phyloP scores from a whole-genome alignment of 257 asterid species.

The Gentiana dahurica region DNA sequence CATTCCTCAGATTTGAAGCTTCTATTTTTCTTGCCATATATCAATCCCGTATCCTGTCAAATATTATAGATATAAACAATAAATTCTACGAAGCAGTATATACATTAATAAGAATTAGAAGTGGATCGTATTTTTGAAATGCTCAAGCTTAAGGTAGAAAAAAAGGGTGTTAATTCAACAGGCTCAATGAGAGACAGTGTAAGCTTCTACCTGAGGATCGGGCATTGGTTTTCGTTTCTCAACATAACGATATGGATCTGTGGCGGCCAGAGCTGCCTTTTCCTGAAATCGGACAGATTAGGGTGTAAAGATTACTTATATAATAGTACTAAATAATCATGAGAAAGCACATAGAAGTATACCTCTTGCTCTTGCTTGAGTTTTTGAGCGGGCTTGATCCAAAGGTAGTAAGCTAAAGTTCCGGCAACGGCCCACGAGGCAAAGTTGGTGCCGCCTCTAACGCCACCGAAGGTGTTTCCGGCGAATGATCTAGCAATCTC shows the following conservation, averaged over 20 bases:
- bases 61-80: not conserved
- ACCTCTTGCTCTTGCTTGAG: constrained; percentile 79
- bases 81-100: too few species aligned
- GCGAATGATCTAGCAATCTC: constrained; percentile 66
- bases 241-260: constrained; percentile 53
- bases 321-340: not conserved
- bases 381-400: constrained; percentile 89
- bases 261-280: constrained; percentile 62
- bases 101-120: not conserved
- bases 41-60: constrained; percentile 63
- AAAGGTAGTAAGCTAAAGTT: constrained; percentile 85
- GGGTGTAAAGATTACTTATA: not conserved
- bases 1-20: constrained; percentile 26
- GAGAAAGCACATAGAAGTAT: not conserved
- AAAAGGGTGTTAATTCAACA: too few species aligned
- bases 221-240: constrained; percentile 79
- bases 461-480: constrained; percentile 78
- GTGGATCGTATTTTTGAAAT: too few species aligned
- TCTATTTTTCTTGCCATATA: constrained; percentile 53
- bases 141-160: not conserved
- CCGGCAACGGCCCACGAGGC: constrained; percentile 97
- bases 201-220: constrained; percentile 62
- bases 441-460: constrained; percentile 72
- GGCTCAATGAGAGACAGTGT: too few species aligned
- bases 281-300: constrained; percentile 28